These are phyloP conservation scores for Purpureocillium lavendulum DNA, from an alignment of 2,329 filamentous ascomycete genomes.

Conservation along the genomic window DNA sequence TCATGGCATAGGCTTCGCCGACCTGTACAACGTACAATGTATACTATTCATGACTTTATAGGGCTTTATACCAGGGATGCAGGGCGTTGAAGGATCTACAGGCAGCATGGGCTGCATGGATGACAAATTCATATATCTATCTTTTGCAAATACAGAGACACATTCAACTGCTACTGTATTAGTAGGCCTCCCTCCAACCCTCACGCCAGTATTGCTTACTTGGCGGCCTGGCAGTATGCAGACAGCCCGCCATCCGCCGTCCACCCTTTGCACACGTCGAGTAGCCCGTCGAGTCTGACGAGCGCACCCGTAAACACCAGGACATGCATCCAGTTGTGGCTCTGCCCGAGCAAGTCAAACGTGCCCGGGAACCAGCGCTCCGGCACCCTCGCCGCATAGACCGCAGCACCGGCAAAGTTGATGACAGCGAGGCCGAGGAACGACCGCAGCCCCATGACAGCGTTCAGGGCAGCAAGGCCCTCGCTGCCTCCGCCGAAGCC, in stretches of 20 bases:
- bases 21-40: background rate
- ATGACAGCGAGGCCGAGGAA: constrained; percentile 18
- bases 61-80: background rate
- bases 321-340: constrained; percentile 18
- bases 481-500: constrained; percentile 7
- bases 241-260: constrained; percentile 2
- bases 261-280: constrained; percentile 6
- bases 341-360: constrained; percentile 17
- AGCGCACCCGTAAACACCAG: constrained; percentile 13
- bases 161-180: too few species aligned
- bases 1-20: constrained; percentile 18
- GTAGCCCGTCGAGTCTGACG: constrained; percentile 9
- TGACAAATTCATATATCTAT: background rate
- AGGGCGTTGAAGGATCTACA: too few species aligned
- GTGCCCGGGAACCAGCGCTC: constrained; percentile 19
- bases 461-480: constrained; percentile 10
- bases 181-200: too few species aligned
- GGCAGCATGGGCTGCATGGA: too few species aligned
- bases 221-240: background rate
- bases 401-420: constrained; percentile 17
- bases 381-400: constrained; percentile 11
- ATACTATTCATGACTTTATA: background rate
- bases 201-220: too few species aligned
- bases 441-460: constrained; percentile 13
- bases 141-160: background rate